Evolutionary conservation across 495 filamentous ascomycete genomes (phyloP), one percentile per base, ranked within the genome.

Genomic region (Penicillium goetzii): DNA sequence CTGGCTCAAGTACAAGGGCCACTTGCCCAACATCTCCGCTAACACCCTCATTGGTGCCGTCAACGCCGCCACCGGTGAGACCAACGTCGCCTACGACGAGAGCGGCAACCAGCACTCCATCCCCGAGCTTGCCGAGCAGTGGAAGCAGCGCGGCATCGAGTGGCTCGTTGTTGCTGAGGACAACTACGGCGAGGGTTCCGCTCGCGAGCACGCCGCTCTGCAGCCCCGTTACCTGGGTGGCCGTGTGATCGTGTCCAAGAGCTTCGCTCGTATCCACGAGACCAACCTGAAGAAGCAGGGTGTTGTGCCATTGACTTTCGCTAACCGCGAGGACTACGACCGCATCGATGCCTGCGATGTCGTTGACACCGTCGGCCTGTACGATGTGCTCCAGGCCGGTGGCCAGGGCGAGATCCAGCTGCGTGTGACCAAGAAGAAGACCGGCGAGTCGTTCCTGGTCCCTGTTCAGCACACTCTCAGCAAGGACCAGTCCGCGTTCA

Each of bases 251-350:
- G 86, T 98, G 26, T 83, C 89, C 59, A 98, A 98, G 84, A 88
- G 83, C 72, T 98, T 99, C 74, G 95, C 95, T 3, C 85, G 95
- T 47, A 99, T 99, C 76, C 95, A 99, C 80, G 96, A 99, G 83
- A 97, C 95, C 19, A 99, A 99, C 78, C 80, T 99, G 33, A 99
- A 99, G 88, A 98, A 99, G 83, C 95, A 99, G 81, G 95, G 95
- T 61, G 90, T 99, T 17, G 92, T 97, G 23, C 95, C 95, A 0
- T 78, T 99, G 63, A 96, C 91, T 0, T 97, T 99, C 69, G 91
- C 79, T 2, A 83, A 95, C 70, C 90, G 90, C 71, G 80, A 78
- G n/a, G 96, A 98, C 73, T 99, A 99, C 72, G 92, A 93, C 63
- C 76, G 77, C 56, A 88, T 99, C 51, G 78, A 83, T 36, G 91